Conservation (phyloP, 2,329 filamentous ascomycete genomes). For the Botrytis cinerea region DNA sequence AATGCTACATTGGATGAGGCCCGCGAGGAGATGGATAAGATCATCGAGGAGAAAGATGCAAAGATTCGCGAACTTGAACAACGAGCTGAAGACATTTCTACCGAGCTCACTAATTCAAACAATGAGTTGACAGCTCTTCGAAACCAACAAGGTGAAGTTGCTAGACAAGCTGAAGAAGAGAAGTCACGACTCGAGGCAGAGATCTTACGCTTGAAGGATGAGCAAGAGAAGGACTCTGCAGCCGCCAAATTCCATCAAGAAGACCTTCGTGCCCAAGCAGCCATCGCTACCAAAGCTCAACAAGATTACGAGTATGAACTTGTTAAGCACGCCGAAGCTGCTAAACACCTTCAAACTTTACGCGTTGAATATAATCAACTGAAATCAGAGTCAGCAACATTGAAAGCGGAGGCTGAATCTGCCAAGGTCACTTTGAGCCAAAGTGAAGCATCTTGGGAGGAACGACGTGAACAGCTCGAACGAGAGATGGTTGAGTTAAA, state of each 20-base stretch:
- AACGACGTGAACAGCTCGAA: slow-evolving; percentile 78
- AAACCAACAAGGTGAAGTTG: slow-evolving; percentile 75
- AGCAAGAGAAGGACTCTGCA: slow-evolving; percentile 76
- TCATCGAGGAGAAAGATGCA: slow-evolving; percentile 74
- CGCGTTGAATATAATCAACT: slow-evolving; percentile 80
- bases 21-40: slow-evolving; percentile 77
- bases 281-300: slow-evolving; percentile 90
- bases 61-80: slow-evolving; percentile 81
- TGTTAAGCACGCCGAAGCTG: slow-evolving; percentile 93
- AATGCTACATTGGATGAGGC: slow-evolving; percentile 83
- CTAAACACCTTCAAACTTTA: slow-evolving; percentile 76
- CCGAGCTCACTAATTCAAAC: slow-evolving; percentile 80
- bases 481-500: slow-evolving; percentile 79
- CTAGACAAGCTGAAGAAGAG: slow-evolving; percentile 74
- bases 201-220: slow-evolving; percentile 77
- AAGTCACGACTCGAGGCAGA: slow-evolving; percentile 78
- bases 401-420: slow-evolving; percentile 81
- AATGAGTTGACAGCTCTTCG: slow-evolving; percentile 78
- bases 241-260: slow-evolving; percentile 85
- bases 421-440: slow-evolving; percentile 77
- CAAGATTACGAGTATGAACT: slow-evolving; percentile 94
- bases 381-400: slow-evolving; percentile 73
- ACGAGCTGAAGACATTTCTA: slow-evolving; percentile 78
- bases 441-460: slow-evolving; percentile 85
- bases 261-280: slow-evolving; percentile 88